Evolutionary conservation across 352 stramenopile genomes (phyloP), one percentile per base, ranked within the genome.

Genomic region (Blastocystis sp.): DNA sequence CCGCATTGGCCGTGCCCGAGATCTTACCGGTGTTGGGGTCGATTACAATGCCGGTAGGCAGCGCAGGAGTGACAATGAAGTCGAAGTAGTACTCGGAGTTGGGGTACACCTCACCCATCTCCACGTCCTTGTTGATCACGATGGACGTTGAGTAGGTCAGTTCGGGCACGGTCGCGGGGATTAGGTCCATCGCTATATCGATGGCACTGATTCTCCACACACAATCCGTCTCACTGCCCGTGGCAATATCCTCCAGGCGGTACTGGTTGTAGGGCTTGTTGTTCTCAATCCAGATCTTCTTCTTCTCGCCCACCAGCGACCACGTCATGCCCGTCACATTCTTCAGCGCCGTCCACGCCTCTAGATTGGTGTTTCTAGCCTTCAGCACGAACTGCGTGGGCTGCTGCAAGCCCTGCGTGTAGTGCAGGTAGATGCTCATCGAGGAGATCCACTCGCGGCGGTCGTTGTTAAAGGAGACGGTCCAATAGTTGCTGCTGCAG

Each of bases 391-490:
- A 77, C 52, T 77, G 28, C 2, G 1, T 19, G 1, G 66, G 4
- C 38, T 28, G 11, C 0, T 3, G 3, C 24, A 60, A 0, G 11
- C 43, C 40, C 21, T 77, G 21, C 9, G n/a, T 52, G n/a, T n/a
- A 17, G 10, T 52, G 1, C 1, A 74, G 19, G 34, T 74, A 74
- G 64, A 74, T 52, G 21, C 34, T 7, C 43, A 77, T 43, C 19
- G 66, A 77, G 3, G n/a, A 54, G 66, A 77, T 77, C 66, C 66
- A 77, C 52, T 77, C 66, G 28, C 66, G 66, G 42, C 45, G 66
- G 52, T 77, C 17, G 34, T 77, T 34, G 1, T 54, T 1, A 0
- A 77, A 42, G 21, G 66, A n/a, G n/a, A n/a, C n/a, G n/a, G n/a
- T n/a, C n/a, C n/a, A n/a, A n/a, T n/a, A n/a, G n/a, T n/a, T n/a